Conservation (phyloP, 2,329 filamentous ascomycete genomes). For the Sphaerulina populicola region DNA sequence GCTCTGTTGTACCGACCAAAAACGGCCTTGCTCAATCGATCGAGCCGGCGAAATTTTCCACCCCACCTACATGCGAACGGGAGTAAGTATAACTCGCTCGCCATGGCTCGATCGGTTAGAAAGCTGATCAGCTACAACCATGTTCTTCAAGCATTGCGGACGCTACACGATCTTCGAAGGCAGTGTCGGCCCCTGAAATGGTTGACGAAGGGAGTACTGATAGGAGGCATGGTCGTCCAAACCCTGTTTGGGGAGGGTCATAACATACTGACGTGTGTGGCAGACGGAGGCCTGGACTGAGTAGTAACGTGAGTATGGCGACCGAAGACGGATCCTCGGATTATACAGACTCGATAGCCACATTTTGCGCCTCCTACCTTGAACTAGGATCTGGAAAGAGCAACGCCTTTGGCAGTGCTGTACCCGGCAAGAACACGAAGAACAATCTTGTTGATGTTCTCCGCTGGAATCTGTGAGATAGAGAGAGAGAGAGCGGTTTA, state of each 20-base stretch:
- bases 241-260: neutral
- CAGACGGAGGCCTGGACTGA: neutral
- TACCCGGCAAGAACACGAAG: neutral
- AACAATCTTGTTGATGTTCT: slow-evolving; percentile 2
- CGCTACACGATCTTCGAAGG: neutral
- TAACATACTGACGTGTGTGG: neutral
- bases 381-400: neutral
- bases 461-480: slow-evolving; percentile 1
- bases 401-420: slow-evolving; percentile 4
- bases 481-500: neutral
- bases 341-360: neutral
- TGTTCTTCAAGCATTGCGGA: neutral
- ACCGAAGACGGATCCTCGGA: neutral
- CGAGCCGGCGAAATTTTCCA: neutral
- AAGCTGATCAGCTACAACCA: neutral
- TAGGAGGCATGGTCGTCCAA: neutral
- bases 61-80: neutral
- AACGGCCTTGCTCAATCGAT: neutral
- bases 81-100: neutral
- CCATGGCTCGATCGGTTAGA: too few species aligned
- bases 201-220: neutral
- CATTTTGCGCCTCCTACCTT: slow-evolving; percentile 6
- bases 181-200: neutral
- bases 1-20: neutral
- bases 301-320: neutral